Conservation (phyloP, 345 rosid genomes). For the Lenwebbia sp. region DNA sequence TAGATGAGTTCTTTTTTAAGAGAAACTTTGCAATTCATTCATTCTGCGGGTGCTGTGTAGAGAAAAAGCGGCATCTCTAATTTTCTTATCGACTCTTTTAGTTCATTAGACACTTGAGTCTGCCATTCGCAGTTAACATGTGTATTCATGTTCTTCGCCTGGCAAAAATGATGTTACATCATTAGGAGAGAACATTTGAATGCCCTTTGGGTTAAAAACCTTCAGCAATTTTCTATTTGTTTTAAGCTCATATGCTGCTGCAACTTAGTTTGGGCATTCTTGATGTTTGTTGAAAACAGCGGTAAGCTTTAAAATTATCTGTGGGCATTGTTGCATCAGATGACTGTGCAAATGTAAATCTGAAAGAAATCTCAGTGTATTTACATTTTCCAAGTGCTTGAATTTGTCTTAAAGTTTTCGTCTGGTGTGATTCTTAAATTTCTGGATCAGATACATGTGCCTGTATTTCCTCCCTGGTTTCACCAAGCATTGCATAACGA, state of each 20-base stretch:
- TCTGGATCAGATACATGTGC: background rate
- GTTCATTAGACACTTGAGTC: background rate
- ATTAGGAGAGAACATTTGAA: background rate
- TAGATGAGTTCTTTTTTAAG: background rate
- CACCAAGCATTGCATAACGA: background rate
- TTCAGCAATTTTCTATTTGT: background rate
- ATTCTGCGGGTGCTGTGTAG: background rate
- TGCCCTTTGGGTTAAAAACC: background rate
- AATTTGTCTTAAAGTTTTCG: background rate
- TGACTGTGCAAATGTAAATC: background rate
- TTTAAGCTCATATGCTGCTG: background rate
- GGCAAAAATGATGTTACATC: background rate
- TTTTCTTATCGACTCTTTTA: background rate
- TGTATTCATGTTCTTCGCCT: background rate
- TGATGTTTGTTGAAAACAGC: background rate
- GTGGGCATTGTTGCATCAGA: background rate
- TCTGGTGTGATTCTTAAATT: background rate
- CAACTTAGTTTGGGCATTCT: background rate
- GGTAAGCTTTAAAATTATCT: background rate
- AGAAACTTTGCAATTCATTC: background rate
- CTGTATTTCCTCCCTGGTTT: background rate
- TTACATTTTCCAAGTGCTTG: background rate
- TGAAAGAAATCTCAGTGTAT: background rate
- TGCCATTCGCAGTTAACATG: background rate
- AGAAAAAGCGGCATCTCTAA: background rate